Evolutionary conservation across 1,139 yeast genomes (phyloP).

Genomic region (Debaryomycetaceae sp.): DNA sequence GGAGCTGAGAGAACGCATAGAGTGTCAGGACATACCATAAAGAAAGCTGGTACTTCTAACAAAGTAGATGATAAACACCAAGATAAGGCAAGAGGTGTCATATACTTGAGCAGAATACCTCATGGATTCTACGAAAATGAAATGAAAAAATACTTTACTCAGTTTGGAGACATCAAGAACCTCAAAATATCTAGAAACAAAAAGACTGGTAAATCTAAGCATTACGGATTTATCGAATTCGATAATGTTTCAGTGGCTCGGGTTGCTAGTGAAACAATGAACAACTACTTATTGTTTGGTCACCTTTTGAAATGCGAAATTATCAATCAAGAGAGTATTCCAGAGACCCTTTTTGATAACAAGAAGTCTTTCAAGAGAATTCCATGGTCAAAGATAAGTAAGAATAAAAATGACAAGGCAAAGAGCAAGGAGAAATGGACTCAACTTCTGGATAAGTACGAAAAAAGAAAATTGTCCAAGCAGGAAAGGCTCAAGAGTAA

Average conservation of each 20-base stretch:
- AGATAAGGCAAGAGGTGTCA: slow-evolving; percentile 48
- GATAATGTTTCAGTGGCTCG: slow-evolving; percentile 70
- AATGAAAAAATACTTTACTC: slow-evolving; percentile 74
- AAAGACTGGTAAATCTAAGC: slow-evolving; percentile 88
- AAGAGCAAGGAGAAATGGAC: slow-evolving; percentile 61
- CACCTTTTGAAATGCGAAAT: slow-evolving; percentile 71
- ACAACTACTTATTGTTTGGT: slow-evolving; percentile 85
- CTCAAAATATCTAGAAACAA: slow-evolving; percentile 84
- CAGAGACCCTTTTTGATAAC: slow-evolving; percentile 45
- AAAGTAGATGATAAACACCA: slow-evolving; percentile 14
- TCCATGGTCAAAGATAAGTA: slow-evolving; percentile 59
- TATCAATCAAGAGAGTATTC: slow-evolving; percentile 42
- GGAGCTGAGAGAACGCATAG: not conserved
- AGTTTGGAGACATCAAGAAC: slow-evolving; percentile 81
- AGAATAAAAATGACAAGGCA: slow-evolving; percentile 52
- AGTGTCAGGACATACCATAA: slow-evolving; percentile 23
- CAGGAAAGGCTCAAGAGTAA: slow-evolving; percentile 46
- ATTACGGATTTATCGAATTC: slow-evolving; percentile 89
- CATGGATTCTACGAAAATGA: slow-evolving; percentile 88
- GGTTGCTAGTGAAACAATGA: slow-evolving; percentile 92
- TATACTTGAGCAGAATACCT: slow-evolving; percentile 90
- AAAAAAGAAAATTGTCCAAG: slow-evolving; percentile 39
- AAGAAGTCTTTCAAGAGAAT: slow-evolving; percentile 57
- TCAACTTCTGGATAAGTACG: slow-evolving; percentile 42
- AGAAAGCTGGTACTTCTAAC: slow-evolving; percentile 21